Evolutionary conservation across 495 filamentous ascomycete genomes (phyloP).

Genomic region (Pseudomonodictys pantanalensis): DNA sequence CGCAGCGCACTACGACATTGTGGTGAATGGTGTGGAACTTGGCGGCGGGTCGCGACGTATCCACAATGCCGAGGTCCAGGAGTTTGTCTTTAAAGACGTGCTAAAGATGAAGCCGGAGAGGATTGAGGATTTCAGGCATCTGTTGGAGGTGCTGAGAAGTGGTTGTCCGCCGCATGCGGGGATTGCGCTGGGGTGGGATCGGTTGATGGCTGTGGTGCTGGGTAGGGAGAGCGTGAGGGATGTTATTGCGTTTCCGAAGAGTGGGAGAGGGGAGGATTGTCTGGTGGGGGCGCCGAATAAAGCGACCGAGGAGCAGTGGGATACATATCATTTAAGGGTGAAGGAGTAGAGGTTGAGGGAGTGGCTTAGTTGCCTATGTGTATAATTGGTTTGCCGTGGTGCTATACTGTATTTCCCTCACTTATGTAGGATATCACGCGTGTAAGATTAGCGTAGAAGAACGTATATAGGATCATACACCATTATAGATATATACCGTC

Average conservation of each 20-base stretch:
- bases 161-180: constrained; percentile 98
- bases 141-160: constrained; percentile 74
- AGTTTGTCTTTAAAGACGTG: constrained; percentile 80
- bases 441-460: too few relatives aligned
- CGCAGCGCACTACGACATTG: constrained; percentile 90
- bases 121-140: constrained; percentile 73
- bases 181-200: constrained; percentile 87
- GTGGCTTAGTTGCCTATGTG: too few relatives aligned
- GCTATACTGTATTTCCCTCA: too few relatives aligned
- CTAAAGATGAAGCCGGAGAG: constrained; percentile 60
- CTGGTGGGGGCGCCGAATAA: constrained; percentile 71
- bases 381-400: too few relatives aligned
- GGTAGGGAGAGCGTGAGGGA: constrained; percentile 75
- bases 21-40: constrained; percentile 92
- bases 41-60: constrained; percentile 93
- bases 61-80: constrained; percentile 78
- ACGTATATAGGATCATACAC: too few relatives aligned
- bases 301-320: constrained; percentile 61
- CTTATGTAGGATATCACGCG: too few relatives aligned
- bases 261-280: constrained; percentile 76
- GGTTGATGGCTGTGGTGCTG: constrained; percentile 76
- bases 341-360: constrained; percentile 24
- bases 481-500: too few relatives aligned
- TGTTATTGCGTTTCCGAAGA: constrained; percentile 96
- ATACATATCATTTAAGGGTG: constrained; percentile 66